Base-by-base conservation (phyloP, 345 rosid species). In the Aquilaria malaccensis region DNA sequence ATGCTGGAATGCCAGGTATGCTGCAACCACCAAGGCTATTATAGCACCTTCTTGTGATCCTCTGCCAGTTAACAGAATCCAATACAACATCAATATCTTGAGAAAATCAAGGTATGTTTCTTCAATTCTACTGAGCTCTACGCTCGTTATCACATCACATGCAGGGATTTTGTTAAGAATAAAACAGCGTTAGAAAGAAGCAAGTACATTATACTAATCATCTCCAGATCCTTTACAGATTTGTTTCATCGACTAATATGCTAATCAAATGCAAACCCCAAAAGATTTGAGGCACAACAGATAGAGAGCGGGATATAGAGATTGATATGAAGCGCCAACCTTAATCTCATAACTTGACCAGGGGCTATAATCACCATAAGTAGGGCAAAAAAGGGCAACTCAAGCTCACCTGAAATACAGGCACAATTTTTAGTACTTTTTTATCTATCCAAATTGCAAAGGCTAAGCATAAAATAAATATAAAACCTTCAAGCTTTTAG, bases 1-100 rank as follows among this genome's bases (percentile, higher is more conserved):
- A 76, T 93, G 98, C 87, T 85, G 94, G 82, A 74, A 93, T 66
- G 84, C 96, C 85, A 93, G 59, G 71, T 85, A 89, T 37, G 68
- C 85, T 13, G 86, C 80, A 31, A 87, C 75, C 62, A 76, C 78
- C 63, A 89, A 54, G 56, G 83, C 60, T 68, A 86, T 72, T 65
- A 87, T 79, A 49, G 79, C 79, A 45, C 97, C 96, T 70, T 76
- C 77, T 72, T 87, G 84, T 22, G 67, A 76, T 74, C 87, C 97
- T 79, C 98, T 93, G 85, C 63, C 67, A 72, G 29, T 53, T 31
- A 43, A 70, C 56, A 65, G 46, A 61, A 43, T 60, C 30, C 61
- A 60, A n/a, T 13, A 57, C 59, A 22, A 55, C 41, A 49, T 31
- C 43, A 55, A 29, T 33, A 64, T 13, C 1, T 51, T 55, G 13